Evolutionary conservation across 495 filamentous ascomycete genomes (phyloP).

Genomic region (Apodospora peruviana): DNA sequence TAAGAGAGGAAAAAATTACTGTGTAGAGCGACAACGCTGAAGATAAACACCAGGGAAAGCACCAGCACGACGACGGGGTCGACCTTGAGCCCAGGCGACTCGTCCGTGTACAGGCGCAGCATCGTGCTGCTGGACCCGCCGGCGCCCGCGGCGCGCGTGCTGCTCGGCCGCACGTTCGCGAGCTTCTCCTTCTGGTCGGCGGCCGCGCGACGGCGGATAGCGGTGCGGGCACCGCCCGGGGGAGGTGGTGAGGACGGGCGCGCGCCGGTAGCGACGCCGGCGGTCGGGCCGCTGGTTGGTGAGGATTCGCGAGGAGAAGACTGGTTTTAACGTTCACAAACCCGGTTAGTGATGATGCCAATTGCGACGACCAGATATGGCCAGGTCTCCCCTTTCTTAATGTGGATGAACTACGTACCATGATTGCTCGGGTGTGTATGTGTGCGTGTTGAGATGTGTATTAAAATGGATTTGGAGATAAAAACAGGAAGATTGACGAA

Average conservation of each 20-base stretch:
- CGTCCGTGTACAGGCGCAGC: constrained; percentile 99
- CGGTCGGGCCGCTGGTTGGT: constrained; percentile 49
- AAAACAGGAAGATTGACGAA: background rate
- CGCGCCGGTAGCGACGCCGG: constrained; percentile 50
- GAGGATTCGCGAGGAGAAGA: constrained; percentile 72
- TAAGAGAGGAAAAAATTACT: constrained; percentile 52
- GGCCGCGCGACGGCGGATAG: constrained; percentile 86
- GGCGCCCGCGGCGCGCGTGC: constrained; percentile 87
- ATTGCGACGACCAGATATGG: background rate
- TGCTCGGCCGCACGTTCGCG: constrained; percentile 83
- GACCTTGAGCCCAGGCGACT: constrained; percentile 91
- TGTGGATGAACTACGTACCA: background rate
- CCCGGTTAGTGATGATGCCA: background rate
- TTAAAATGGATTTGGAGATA: background rate
- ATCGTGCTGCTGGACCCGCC: constrained; percentile 96
- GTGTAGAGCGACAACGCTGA: constrained; percentile 95
- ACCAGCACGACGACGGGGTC: constrained; percentile 96
- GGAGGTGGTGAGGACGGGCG: constrained; percentile 81
- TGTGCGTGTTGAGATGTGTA: too few relatives aligned
- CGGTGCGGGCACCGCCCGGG: constrained; percentile 92
- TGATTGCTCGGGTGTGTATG: background rate
- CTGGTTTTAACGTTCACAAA: too few relatives aligned
- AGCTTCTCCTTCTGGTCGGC: constrained; percentile 93
- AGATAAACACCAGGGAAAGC: constrained; percentile 92
- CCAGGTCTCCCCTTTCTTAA: background rate